Evolutionary conservation across 2,329 filamentous ascomycete genomes (phyloP), one percentile per base, ranked within the genome.

Genomic region (Neonectria coccinea): DNA sequence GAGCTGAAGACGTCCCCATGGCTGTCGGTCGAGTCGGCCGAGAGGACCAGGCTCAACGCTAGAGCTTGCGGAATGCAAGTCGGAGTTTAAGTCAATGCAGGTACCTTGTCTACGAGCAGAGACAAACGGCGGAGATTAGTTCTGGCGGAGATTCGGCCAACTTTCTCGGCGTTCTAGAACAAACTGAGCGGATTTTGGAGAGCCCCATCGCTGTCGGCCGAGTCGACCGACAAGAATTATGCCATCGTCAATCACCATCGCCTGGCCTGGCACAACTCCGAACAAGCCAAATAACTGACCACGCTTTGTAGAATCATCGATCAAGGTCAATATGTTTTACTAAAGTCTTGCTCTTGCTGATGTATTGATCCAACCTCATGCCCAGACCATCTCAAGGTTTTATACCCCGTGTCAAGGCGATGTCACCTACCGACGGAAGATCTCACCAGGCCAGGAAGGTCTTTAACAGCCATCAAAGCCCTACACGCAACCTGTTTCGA

Each of bases 131-230:
- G 6, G 14, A 4, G 50, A 33, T 33, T 51, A 45, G 16, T 27
- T 4, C 5, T 8, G 36, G 8, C 9, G 48, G 25, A 60, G 51
- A 33, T 62, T 47, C n/a, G 44, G 14, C 22, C 22, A 39, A 48
- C n/a, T 8, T 55, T 7, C 10, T 22, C 33, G 27, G 59, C 50
- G 27, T 33, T 45, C 9, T 36, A 54, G 8, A 4, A 16, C 44
- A 7, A n/a, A n/a, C 18, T 29, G n/a, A n/a, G 45, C 29, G 57
- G 39, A 54, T 39, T 60, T 54, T 51, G 31, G 27, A 10, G n/a
- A 22, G 7, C 5, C 27, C 44, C 41, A 27, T 22, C n/a, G 59
- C 56, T 66, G 64, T 66, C 64, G 64, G 64, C 64, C 64, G 64
- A 66, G 42, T 60, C 64, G 64, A 61, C 64, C 64, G 60, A 67